Base-by-base conservation (phyloP, 2,329 filamentous ascomycete genomes). In the Colletotrichum sidae region DNA sequence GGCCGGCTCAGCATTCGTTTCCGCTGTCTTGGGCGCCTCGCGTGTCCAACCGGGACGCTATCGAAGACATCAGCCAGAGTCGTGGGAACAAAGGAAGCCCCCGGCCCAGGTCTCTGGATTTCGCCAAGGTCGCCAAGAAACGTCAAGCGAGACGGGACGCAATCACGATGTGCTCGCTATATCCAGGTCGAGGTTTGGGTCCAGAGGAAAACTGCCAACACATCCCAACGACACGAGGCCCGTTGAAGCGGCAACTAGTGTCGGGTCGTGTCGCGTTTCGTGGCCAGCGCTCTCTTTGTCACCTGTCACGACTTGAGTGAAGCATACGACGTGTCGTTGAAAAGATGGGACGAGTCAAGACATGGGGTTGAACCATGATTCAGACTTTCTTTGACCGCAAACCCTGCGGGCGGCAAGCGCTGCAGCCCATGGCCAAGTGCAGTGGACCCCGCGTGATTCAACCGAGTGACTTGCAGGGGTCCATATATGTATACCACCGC, bases 261-360 rank as follows among this genome's bases (percentile, higher is more conserved):
- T 15, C 38, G 10, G 46, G 46, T 6, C 25, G 25, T 25, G 13
- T 61, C 37, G 51, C 38, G 17, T 47, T 25, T 25, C 25, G 9
- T 52, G 51, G 51, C 51, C 34, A 12, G 47, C 42, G 62, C 57
- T 41, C 25, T 25, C 34, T 46, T 46, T 61, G 47, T 62, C 41
- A 42, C 51, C 17, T 56, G 39, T 41, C 38, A 46, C 47, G 25
- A 25, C 25, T 25, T 25, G 42, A 51, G 47, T 45, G 38, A 17
- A 54, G 9, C 17, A 53, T 50, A 57, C 63, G 52, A 63, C 46
- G 25, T 33, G 45, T 13, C n/a, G 13, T 25, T 45, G n/a, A 37
- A 37, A 46, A 67, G 42, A 65, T 59, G 39, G 64, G 49, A 67
- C 47, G 60, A 64, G 60, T 63, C 59, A 64, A 47, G 37, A 49